Evolutionary conservation across 805 yeast genomes (phyloP), one percentile per base, ranked within the genome.

Genomic region (Vanderwaltozyma verrucispora): DNA sequence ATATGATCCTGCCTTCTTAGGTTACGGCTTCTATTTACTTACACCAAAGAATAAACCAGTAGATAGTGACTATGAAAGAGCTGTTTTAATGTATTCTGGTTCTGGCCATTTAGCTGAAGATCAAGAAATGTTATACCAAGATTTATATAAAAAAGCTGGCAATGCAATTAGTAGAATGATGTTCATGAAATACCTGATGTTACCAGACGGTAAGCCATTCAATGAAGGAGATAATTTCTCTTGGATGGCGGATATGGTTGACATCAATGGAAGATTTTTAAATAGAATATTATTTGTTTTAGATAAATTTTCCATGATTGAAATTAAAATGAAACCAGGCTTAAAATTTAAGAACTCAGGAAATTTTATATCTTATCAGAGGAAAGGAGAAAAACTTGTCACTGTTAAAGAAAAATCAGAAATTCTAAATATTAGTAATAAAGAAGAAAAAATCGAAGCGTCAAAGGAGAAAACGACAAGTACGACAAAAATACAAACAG

Each of bases 211-310:
- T 4, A 13, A 25, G 16, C 38, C 44, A 2, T 43, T 45, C n/a
- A 30, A 30, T 11, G 29, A 38, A 21, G 67, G 62, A 4, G 56
- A 54, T 30, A 45, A 49, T 14, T 60, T 64, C 33, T 37, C 38
- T 5, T 59, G 59, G 62, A 28, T 59, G 44, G 36, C 62, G 39
- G 47, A 59, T 37, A 45, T 63, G 15, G 36, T 56, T 31, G 49
- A 56, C 41, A 15, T 50, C 38, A 32, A 43, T 35, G 54, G 61
- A 32, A 39, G 58, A 40, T 36, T 37, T 20, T 26, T 61, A 32
- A 40, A 41, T 20, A 43, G 38, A 32, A 38, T 45, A 5, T 40
- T 37, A n/a, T 39, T 50, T 23, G 40, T 38, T 21, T 21, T 33
- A 4, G 28, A 33, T 26, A 18, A 19, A 12, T 29, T 12, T 11